phyloP scores from a whole-genome alignment of 2,329 filamentous ascomycete species.

The Sordariomycetes sp. region DNA sequence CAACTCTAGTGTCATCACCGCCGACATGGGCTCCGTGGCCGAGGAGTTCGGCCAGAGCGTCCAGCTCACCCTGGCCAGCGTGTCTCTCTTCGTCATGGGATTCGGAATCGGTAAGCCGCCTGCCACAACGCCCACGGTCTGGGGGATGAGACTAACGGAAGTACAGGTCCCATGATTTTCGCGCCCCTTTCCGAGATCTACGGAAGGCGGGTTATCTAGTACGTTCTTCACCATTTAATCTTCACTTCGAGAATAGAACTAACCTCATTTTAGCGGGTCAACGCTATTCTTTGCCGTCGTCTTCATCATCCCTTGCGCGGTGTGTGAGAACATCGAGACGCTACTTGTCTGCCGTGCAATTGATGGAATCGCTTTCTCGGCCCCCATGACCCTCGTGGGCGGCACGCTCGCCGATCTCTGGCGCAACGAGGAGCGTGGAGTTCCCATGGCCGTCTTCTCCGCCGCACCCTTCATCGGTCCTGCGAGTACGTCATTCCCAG shows the following conservation, averaged over 20 bases:
- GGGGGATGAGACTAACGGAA: not conserved
- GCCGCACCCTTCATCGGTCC: constrained; percentile 77
- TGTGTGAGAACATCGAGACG: constrained; percentile 65
- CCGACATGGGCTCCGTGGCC: constrained; percentile 56
- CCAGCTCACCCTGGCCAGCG: constrained; percentile 61
- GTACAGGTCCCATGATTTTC: constrained; percentile 60
- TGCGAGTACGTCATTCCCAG: constrained; percentile 35
- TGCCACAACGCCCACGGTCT: not conserved
- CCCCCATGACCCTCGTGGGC: constrained; percentile 77
- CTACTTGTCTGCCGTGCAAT: constrained; percentile 67
- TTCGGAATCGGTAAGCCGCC: constrained; percentile 58
- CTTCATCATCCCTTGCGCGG: constrained; percentile 72
- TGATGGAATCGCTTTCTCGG: constrained; percentile 75
- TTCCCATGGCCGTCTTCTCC: constrained; percentile 79
- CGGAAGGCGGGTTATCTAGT: constrained; percentile 61
- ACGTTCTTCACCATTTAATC: not conserved
- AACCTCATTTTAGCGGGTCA: constrained; percentile 25
- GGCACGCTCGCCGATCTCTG: constrained; percentile 78
- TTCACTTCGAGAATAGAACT: not conserved
- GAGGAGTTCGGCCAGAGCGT: constrained; percentile 56
- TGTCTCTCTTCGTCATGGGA: constrained; percentile 71
- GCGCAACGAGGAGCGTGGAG: constrained; percentile 71
- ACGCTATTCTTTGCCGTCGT: constrained; percentile 62
- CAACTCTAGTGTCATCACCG: constrained; percentile 64
- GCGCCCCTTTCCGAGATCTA: constrained; percentile 69